These are phyloP conservation scores for Heritiera fomes DNA, from an alignment of 345 rosid genomes.

Conservation along the genomic window DNA sequence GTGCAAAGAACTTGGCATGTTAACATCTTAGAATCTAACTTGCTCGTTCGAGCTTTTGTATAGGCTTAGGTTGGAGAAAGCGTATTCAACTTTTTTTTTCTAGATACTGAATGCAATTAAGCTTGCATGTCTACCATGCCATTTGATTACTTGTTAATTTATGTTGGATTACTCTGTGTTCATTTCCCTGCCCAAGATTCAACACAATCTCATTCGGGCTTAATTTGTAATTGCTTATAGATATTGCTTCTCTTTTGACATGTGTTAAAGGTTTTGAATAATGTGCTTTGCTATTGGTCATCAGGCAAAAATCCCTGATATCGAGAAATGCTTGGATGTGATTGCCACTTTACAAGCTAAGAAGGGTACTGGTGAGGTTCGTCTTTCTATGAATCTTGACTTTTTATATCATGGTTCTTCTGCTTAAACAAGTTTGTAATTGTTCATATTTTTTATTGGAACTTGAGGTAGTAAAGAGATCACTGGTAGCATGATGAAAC, in stretches of 20 bases:
- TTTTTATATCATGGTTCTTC: not conserved
- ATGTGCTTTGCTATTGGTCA: conserved; percentile 2
- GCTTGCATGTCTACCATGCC: not conserved
- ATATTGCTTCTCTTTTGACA: not conserved
- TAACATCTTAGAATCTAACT: no score
- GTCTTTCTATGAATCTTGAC: conserved; percentile 33
- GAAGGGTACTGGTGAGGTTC: conserved; percentile 86
- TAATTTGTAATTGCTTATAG: not conserved
- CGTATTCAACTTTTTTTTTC: no score
- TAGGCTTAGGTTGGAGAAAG: no score
- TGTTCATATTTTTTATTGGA: not conserved
- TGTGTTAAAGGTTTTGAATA: no score
- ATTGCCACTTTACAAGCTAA: conserved; percentile 81
- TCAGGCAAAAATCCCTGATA: conserved; percentile 94
- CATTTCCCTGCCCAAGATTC: not conserved
- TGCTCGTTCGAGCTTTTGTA: no score
- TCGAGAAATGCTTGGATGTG: conserved; percentile 83
- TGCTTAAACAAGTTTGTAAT: conserved; percentile 7
- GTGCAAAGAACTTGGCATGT: not conserved
- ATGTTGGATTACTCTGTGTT: not conserved
- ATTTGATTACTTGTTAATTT: not conserved
- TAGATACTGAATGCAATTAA: not conserved
- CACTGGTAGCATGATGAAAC: not conserved
- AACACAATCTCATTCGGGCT: not conserved
- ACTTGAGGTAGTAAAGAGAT: not conserved